Evolutionary conservation across 768 basidiomycete species (phyloP).

Genomic region (Tubosaeta sp.): DNA sequence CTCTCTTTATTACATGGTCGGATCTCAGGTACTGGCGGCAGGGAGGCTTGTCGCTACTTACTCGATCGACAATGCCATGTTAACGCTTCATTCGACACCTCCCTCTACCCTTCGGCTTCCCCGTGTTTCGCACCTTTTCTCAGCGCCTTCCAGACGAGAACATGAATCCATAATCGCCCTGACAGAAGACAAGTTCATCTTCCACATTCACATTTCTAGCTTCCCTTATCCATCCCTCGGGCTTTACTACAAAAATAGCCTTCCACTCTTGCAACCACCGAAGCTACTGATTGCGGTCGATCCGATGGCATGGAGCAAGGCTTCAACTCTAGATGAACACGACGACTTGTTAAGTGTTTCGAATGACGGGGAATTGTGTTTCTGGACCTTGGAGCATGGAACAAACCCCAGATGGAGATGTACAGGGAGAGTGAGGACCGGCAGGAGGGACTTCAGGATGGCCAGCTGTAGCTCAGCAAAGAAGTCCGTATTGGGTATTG

Average conservation of each 20-base stretch:
- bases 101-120: conserved; percentile 44
- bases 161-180: conserved; percentile 64
- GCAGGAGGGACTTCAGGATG: conserved; percentile 56
- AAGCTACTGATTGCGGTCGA: conserved; percentile 72
- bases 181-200: conserved; percentile 54
- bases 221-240: conserved; percentile 36
- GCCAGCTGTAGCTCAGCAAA: conserved; percentile 88
- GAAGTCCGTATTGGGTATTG: conserved; percentile 82
- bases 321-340: conserved; percentile 44
- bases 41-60: conserved; percentile 58
- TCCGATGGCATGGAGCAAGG: conserved; percentile 78
- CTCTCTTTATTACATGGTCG: not conserved
- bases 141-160: conserved; percentile 50
- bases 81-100: conserved; percentile 55
- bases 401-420: conserved; percentile 48
- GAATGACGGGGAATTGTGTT: conserved; percentile 72
- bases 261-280: conserved; percentile 48
- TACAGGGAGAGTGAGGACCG: conserved; percentile 73
- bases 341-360: conserved; percentile 81
- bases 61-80: conserved; percentile 36
- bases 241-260: conserved; percentile 44
- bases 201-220: conserved; percentile 47
- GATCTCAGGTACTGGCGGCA: conserved; percentile 26
- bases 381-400: conserved; percentile 69
- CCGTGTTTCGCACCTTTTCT: conserved; percentile 56